A percentile compares a stretch with the other conserved stretches of the same genome.
These are phyloP conservation scores for Thielaviopsis punctulata DNA, from an alignment of 2,329 filamentous ascomycete genomes.

Conservation along the genomic window DNA sequence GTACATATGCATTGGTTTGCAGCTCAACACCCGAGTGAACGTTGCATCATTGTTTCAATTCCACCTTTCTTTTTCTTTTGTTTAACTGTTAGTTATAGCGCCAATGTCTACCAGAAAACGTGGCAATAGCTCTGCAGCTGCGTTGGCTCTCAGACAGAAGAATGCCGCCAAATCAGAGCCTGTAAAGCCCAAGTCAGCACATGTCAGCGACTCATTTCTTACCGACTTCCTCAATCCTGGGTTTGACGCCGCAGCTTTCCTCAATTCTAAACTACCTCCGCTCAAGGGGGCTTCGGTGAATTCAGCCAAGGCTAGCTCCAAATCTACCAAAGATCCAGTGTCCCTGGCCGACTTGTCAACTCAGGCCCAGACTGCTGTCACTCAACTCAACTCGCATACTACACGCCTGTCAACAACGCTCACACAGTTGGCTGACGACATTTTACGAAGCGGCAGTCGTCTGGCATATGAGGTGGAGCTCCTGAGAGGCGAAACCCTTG, in stretches of 20 bases:
- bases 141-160: conserved; percentile 8
- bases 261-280: conserved; percentile 62
- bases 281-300: conserved; percentile 25
- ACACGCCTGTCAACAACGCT: conserved; percentile 64
- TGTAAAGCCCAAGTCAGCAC: conserved; percentile 34
- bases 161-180: conserved; percentile 12
- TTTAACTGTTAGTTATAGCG: not conserved
- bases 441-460: conserved; percentile 71
- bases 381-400: conserved; percentile 77
- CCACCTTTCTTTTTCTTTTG: too few species aligned
- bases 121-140: conserved; percentile 5
- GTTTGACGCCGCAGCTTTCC: conserved; percentile 73
- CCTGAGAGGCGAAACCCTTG: conserved; percentile 68
- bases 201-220: conserved; percentile 56
- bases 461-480: conserved; percentile 92
- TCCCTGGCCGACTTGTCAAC: conserved; percentile 61
- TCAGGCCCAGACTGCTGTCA: conserved; percentile 68
- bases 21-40: not conserved
- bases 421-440: conserved; percentile 86
- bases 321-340: conserved; percentile 20
- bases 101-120: conserved; percentile 9
- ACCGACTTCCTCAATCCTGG: conserved; percentile 56
- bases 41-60: not conserved
- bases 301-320: conserved; percentile 3
- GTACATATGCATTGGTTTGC: not conserved